Base-by-base conservation (phyloP, 2,329 filamentous ascomycete genomes). In the Pseudogymnoascus sp. region DNA sequence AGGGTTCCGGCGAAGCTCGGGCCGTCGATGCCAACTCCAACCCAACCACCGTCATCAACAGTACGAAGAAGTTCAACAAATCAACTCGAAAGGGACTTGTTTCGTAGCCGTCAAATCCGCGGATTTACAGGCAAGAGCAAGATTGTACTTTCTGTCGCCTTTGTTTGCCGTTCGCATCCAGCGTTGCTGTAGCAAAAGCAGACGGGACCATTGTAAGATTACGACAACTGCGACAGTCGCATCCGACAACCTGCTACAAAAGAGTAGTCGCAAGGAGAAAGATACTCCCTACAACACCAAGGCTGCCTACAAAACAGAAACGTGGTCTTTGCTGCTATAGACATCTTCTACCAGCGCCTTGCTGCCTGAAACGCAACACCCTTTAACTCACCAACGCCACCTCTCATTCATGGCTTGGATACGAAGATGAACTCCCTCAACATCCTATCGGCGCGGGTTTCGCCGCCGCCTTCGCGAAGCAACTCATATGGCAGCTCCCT, bases 401-500 rank as follows among this genome's bases (percentile, higher is more conserved):
- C 65, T 63, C 68, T 61, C 66, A 69, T 72, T 72, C 70, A 74
- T 86, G 84, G 84, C 82, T 81, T 77, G 75, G 76, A 68, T 68
- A 71, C 62, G 81, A 90, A 83, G 79, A 97, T 97, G 93, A 97
- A 97, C 86, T 96, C 93, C 72, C 82, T 96, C 81, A 96, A 95
- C 80, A 91, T 96, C 76, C 86, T 97, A 76, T 95, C 91, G 73
- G 86, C 90, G 75, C 88, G 89, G 79, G 90, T 93, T 75, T 86
- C 85, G 70, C 83, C 85, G 69, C 76, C 84, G 63, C 80, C 83
- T 63, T 81, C 84, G 64, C 81, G 84, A 74, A 83, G 83, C 66
- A 86, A 86, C 74, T 87, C 85, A 29, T 77, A 86, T 71, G 79
- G 78, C 69, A 81, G 72, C 63, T 68, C 71, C 34, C 63, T 72